Base-by-base conservation (phyloP, 2,329 filamentous ascomycete species). In the Aspergillus spinulosporus region DNA sequence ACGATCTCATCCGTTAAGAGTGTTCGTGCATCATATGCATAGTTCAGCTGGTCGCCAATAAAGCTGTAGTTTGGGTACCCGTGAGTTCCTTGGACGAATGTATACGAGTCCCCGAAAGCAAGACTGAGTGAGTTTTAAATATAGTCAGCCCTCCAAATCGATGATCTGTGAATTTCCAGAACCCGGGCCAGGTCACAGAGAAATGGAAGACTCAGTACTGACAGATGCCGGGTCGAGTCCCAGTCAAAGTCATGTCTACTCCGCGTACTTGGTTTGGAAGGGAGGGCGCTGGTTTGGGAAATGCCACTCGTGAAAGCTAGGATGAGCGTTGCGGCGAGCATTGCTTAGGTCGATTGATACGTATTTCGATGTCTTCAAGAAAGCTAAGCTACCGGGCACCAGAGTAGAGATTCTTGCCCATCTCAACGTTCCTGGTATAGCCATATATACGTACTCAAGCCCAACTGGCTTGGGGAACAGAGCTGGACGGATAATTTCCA, bases 51-150 rank as follows among this genome's bases (percentile, higher is more conserved):
- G 59, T 81, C 78, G 14, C 80, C 80, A 45, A 84, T 83, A 68
- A 82, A 84, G 53, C 77, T 81, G 62, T 73, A 82, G 57, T 82
- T 80, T 52, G 76, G 69, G 32, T 71, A 76, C 3, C 81, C 81
- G n/a, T 74, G 66, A 0, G 77, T 79, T 7, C 82, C 82, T 70
- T 83, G 80, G 0, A 83, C 74, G 54, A 76, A 84, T 1, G 80
- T 70, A 28, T 70, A 72, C 5, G 68, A 71, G 50, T 71, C 69
- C n/a, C 68, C 69, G 42, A 69, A 70, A 47, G 68, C 64, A 14
- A 71, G 59, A 9, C 68, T 68, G 9, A 12, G 3, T 28, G 6
- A 31, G 21, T 21, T 21, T 21, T 31, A 15, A 15, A 42, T 49
- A 49, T 31, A 12, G 2, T 44, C 6, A 28, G 21, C 12, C 7